These are phyloP conservation scores for Nitzschia palea DNA, from an alignment of 108 stramenopile species.

Conservation along the genomic window DNA sequence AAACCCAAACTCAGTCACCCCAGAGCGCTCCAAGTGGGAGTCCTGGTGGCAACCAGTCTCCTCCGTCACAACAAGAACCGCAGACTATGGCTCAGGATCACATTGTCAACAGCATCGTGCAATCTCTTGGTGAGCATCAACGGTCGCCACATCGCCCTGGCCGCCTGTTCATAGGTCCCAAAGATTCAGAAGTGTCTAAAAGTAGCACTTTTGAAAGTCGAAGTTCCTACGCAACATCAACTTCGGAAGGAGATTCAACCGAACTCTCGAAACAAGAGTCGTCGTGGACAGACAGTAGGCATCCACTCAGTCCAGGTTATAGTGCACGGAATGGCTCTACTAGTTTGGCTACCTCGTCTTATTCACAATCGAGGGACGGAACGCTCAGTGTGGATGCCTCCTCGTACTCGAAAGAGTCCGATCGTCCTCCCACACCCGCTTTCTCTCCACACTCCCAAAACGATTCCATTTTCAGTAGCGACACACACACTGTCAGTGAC, in stretches of 20 bases:
- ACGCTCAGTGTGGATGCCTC: not conserved
- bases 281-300: constrained; percentile 11
- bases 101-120: not conserved
- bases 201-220: not conserved
- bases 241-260: not conserved
- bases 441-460: not conserved
- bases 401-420: not conserved
- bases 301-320: constrained; percentile 1
- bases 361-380: not conserved
- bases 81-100: no score
- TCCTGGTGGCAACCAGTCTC: no score
- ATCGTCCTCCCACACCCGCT: not conserved
- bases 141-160: not conserved
- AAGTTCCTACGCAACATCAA: not conserved
- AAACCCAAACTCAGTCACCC: no score
- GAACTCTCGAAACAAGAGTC: constrained; percentile 8
- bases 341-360: not conserved
- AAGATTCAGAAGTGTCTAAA: not conserved
- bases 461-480: not conserved
- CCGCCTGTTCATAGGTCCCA: not conserved
- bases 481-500: not conserved
- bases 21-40: no score
- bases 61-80: no score
- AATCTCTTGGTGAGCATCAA: constrained; percentile 4
- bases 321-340: not conserved